These are phyloP conservation scores for Lactarius evosmus DNA, from an alignment of 768 basidiomycete species.

Conservation along the genomic window DNA sequence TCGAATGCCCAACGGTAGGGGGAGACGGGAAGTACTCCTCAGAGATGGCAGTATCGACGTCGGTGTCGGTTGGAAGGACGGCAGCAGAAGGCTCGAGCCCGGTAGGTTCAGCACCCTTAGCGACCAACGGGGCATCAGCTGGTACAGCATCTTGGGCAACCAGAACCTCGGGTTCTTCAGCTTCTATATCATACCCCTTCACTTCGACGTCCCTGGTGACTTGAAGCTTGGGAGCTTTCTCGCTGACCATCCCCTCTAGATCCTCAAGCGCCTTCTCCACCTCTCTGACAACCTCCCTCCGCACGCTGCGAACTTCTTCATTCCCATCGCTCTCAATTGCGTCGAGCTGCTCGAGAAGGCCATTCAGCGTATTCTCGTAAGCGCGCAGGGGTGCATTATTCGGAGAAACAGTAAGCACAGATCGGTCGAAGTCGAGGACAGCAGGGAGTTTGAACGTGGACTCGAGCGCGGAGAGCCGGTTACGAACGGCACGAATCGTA, in stretches of 20 bases:
- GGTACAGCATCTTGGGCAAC: neutral
- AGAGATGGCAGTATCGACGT: conserved; percentile 5
- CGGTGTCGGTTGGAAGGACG: neutral
- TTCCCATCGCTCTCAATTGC: conserved; percentile 65
- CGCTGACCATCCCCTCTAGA: conserved; percentile 39
- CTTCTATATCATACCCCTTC: neutral
- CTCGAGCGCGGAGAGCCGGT: conserved; percentile 10
- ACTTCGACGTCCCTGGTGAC: neutral
- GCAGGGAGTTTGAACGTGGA: conserved; percentile 16
- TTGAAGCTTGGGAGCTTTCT: neutral
- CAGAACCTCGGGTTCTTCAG: neutral
- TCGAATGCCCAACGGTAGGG: neutral
- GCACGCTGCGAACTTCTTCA: conserved; percentile 45
- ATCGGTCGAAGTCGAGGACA: conserved; percentile 11
- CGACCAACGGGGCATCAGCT: neutral
- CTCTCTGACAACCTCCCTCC: conserved; percentile 51
- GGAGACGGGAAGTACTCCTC: neutral
- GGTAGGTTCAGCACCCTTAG: neutral
- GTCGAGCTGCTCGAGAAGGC: conserved; percentile 62
- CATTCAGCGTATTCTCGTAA: conserved; percentile 58
- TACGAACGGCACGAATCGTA: conserved; percentile 12
- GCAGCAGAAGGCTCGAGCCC: neutral
- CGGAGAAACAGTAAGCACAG: conserved; percentile 54
- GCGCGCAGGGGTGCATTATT: conserved; percentile 58
- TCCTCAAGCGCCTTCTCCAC: conserved; percentile 60